Percentiles rank a stretch among this genome's conserved stretches.
Evolutionary conservation across 2,329 filamentous ascomycete species (phyloP).

Genomic region (Aspergillus puulaauensis): DNA sequence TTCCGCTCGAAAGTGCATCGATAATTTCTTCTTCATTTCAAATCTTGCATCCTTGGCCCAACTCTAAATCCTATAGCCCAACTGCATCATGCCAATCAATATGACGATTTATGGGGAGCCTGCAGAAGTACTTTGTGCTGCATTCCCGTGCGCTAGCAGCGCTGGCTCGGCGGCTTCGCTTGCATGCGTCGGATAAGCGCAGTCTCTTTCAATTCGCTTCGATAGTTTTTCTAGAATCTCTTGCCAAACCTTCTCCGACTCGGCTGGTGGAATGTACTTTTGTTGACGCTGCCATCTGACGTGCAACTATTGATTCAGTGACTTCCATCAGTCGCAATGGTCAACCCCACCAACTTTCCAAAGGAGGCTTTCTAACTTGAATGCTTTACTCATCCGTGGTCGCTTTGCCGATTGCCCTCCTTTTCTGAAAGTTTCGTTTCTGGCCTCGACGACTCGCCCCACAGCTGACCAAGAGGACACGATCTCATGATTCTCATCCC

Average conservation of each 20-base stretch:
- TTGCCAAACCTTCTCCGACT: background rate
- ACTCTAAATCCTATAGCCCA: conserved; percentile 4
- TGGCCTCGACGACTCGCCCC: background rate
- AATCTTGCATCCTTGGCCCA: background rate
- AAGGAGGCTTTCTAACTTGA: background rate
- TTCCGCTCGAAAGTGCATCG: background rate
- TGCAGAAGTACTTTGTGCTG: conserved; percentile 5
- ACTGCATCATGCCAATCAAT: background rate
- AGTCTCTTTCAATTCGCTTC: background rate
- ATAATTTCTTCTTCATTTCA: background rate
- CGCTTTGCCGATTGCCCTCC: background rate
- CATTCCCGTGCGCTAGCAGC: background rate
- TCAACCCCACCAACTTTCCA: background rate
- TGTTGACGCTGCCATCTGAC: background rate
- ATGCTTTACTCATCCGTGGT: background rate
- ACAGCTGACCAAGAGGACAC: background rate
- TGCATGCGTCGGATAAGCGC: conserved; percentile 1
- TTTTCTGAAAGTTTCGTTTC: background rate
- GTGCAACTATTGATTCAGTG: background rate
- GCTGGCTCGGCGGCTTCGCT: background rate
- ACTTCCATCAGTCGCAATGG: background rate
- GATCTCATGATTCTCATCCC: background rate
- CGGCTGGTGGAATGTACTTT: background rate
- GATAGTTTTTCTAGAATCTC: background rate
- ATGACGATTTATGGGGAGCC: background rate